These are phyloP conservation scores for Aspergillus eucalypticola DNA, from an alignment of 2,329 filamentous ascomycete genomes.

Conservation along the genomic window DNA sequence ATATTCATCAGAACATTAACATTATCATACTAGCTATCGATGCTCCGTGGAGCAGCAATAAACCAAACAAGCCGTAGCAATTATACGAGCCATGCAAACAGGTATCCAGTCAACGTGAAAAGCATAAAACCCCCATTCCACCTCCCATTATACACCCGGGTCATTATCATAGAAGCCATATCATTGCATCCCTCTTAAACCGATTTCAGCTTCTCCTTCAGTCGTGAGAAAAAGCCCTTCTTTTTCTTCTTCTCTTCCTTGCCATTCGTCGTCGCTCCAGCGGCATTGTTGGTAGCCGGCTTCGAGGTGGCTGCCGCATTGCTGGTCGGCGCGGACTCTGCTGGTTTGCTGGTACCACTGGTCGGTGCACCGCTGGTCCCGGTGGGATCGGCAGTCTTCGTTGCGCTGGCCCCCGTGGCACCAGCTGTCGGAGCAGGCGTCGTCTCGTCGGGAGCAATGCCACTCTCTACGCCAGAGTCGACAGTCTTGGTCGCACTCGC, in stretches of 20 bases:
- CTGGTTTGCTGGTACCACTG: not conserved
- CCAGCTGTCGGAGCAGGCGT: conserved; percentile 5
- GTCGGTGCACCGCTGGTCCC: not conserved
- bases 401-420: conserved; percentile 12
- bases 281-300: conserved; percentile 11
- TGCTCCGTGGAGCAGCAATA: not conserved
- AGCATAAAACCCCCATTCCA: conserved; percentile 10
- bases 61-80: conserved; percentile 8
- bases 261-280: not conserved
- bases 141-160: conserved; percentile 15
- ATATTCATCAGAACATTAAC: conserved; percentile 1
- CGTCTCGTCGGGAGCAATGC: not conserved
- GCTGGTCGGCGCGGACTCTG: not conserved
- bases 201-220: conserved; percentile 57
- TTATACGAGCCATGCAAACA: conserved; percentile 18
- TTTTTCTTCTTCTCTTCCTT: conserved; percentile 62
- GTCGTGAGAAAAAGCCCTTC: conserved; percentile 59
- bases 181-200: not conserved
- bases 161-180: conserved; percentile 2
- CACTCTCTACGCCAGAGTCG: conserved; percentile 3
- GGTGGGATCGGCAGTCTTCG: conserved; percentile 19
- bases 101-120: conserved; percentile 24
- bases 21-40: conserved; percentile 1
- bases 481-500: conserved; percentile 20
- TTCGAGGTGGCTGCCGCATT: not conserved